Base-by-base conservation (phyloP, 148 eudicot genomes). In the Limonium bicolor region DNA sequence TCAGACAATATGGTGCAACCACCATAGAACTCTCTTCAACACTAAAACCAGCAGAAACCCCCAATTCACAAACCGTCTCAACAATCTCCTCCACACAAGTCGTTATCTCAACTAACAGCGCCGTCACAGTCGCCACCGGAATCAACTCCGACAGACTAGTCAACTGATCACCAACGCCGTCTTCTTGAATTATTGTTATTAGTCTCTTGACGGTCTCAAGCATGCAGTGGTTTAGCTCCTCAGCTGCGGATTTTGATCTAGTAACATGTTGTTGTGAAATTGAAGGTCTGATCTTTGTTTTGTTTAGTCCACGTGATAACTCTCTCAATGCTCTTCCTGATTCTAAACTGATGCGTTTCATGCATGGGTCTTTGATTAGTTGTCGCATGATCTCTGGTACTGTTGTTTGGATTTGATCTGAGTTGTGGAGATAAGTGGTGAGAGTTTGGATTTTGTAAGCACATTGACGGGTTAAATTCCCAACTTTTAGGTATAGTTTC, bases 101-200 rank as follows among this genome's bases (percentile, higher is more conserved):
- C 15, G 64, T 66, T 13, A 67, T 59, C 26, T 82, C 83, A 5
- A 75, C 42, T 14, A 78, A 70, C 47, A 75, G 27, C 0, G 87
- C 78, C 4, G 80, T 77, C 18, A 74, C 82, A 6, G 83, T 72
- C 5, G 54, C 56, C 7, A 46, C 59, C 2, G 75, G 82, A 16
- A 78, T 48, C 13, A 73, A 48, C 8, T 75, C 67, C 2, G 65
- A 45, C 11, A 78, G 48, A 22, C 60, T 64, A 47, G 36, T 41
- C 2, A 48, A 60, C 48, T 55, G 46, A 63, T 56, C 56, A 5
- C 50, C 31, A 21, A 9, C 45, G 20, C 21, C 32, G 4, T 36
- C 44, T 44, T 53, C 13, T n/a, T n/a, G n/a, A n/a, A n/a, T n/a
- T n/a, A n/a, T n/a, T n/a, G n/a, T n/a, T n/a, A n/a, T n/a, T n/a